Evolutionary conservation across 768 basidiomycete genomes (phyloP).

Genomic region (Piloderma croceum): DNA sequence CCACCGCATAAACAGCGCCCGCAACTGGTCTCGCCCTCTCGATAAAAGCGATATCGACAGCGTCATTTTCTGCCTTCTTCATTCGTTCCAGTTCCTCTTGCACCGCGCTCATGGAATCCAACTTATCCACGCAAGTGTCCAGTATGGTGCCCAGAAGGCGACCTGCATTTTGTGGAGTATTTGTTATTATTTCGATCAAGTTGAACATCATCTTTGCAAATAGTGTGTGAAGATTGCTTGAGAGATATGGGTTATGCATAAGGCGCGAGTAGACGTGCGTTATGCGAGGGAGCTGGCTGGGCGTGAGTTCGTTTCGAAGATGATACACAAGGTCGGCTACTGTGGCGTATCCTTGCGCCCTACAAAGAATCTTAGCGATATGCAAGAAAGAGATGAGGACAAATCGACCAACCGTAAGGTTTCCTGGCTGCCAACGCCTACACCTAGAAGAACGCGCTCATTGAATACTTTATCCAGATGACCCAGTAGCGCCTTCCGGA

Average conservation of each 20-base stretch:
- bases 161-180: slow-evolving; percentile 60
- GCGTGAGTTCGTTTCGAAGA: slow-evolving; percentile 73
- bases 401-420: slow-evolving; percentile 55
- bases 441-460: slow-evolving; percentile 84
- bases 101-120: slow-evolving; percentile 72
- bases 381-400: neutral
- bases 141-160: slow-evolving; percentile 71
- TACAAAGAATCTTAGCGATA: slow-evolving; percentile 22
- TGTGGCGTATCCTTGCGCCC: slow-evolving; percentile 77
- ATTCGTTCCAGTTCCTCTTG: slow-evolving; percentile 50
- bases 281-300: slow-evolving; percentile 69
- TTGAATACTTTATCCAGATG: slow-evolving; percentile 88
- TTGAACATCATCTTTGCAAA: slow-evolving; percentile 92
- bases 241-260: slow-evolving; percentile 82
- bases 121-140: slow-evolving; percentile 77
- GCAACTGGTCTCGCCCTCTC: slow-evolving; percentile 85
- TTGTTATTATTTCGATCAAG: slow-evolving; percentile 83
- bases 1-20: slow-evolving; percentile 68
- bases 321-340: slow-evolving; percentile 94
- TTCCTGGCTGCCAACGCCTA: slow-evolving; percentile 78
- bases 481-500: slow-evolving; percentile 71
- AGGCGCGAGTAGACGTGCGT: slow-evolving; percentile 82
- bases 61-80: slow-evolving; percentile 33
- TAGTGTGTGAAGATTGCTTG: slow-evolving; percentile 78
- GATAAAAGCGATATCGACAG: slow-evolving; percentile 58